phyloP scores from a whole-genome alignment of 768 basidiomycete species.

The Pleurotus cornucopiae region DNA sequence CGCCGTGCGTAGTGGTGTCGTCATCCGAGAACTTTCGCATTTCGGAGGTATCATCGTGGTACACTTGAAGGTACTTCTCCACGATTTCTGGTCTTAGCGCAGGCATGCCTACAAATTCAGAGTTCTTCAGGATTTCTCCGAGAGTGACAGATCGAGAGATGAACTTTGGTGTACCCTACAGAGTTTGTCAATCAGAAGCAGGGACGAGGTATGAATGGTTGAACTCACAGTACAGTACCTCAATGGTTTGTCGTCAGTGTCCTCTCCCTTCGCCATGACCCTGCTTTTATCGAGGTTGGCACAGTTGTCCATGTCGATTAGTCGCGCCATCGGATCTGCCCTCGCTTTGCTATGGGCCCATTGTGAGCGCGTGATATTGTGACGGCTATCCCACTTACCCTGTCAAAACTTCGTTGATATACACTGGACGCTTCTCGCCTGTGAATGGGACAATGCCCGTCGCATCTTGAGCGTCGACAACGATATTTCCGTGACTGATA shows the following conservation, averaged over 20 bases:
- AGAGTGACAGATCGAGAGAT: constrained; percentile 6
- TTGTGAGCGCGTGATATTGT: background rate
- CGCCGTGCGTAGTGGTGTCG: background rate
- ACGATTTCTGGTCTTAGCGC: background rate
- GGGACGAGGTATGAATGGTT: background rate
- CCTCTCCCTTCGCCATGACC: background rate
- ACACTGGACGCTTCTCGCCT: background rate
- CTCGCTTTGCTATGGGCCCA: no score
- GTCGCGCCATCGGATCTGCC: no score
- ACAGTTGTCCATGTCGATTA: no score
- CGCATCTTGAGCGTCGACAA: background rate
- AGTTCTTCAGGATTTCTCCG: no score
- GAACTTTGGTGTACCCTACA: constrained; percentile 4
- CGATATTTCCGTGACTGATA: background rate
- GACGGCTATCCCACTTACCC: background rate
- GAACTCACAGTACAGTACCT: background rate
- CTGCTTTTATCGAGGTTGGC: no score
- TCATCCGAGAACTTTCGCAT: no score
- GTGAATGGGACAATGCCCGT: no score
- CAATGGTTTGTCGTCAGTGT: background rate
- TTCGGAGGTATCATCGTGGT: no score
- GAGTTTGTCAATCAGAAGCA: background rate
- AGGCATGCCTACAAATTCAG: no score
- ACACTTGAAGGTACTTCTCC: background rate
- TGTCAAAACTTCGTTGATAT: background rate